These are phyloP conservation scores for Colletotrichum magnum DNA, from an alignment of 2,329 filamentous ascomycete species.

Conservation along the genomic window DNA sequence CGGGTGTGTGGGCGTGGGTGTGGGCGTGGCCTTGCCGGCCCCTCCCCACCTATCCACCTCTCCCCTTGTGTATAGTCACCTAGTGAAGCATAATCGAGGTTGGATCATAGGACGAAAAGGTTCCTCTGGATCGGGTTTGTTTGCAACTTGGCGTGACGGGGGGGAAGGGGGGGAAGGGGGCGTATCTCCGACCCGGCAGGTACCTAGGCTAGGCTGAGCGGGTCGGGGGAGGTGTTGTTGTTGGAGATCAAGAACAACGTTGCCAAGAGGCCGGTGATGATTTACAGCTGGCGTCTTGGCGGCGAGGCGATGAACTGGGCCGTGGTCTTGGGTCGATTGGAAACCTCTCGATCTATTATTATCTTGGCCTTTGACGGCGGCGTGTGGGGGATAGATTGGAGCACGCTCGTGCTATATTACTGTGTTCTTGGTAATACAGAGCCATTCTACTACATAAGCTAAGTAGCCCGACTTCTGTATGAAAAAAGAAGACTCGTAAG, in stretches of 20 bases:
- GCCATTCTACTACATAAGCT: background rate
- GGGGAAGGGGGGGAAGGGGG: background rate
- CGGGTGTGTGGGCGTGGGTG: constrained; percentile 3
- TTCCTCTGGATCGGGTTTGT: constrained; percentile 15
- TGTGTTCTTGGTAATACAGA: background rate
- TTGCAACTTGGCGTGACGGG: background rate
- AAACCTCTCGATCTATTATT: constrained; percentile 16
- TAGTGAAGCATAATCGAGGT: constrained; percentile 23
- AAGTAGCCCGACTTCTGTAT: background rate
- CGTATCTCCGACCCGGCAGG: background rate
- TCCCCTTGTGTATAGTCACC: background rate
- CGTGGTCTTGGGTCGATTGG: background rate
- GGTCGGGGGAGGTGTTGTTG: background rate
- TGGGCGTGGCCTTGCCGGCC: background rate
- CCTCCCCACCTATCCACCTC: background rate
- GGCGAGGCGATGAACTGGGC: constrained; percentile 11
- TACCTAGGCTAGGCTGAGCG: background rate
- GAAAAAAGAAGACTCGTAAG: background rate
- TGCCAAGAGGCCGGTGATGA: constrained; percentile 10
- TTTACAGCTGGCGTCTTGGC: constrained; percentile 23
- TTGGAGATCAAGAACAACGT: background rate
- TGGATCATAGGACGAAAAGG: constrained; percentile 27
- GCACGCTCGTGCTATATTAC: no score
- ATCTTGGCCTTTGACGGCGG: background rate
- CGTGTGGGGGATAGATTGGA: background rate